Percentiles rank a stretch among this genome's conserved stretches.
These are phyloP conservation scores for Sporisorium scitamineum DNA, from an alignment of 1,284 basidiomycete species.

Conservation along the genomic window DNA sequence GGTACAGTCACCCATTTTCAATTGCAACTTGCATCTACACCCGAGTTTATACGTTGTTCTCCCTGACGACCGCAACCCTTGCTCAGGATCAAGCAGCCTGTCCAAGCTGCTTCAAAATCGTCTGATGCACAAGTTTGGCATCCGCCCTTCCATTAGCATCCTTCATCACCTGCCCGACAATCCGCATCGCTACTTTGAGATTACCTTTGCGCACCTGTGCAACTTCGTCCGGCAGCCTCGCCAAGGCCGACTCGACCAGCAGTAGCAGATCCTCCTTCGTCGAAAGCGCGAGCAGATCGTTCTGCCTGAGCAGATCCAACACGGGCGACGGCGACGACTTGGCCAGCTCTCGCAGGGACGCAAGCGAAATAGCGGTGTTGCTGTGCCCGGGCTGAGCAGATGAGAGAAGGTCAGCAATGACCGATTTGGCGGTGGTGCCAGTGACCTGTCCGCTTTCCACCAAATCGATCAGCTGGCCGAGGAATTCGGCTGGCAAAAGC, in stretches of 20 bases:
- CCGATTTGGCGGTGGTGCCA: constrained; percentile 63
- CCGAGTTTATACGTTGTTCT: background rate
- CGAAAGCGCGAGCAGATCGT: constrained; percentile 40
- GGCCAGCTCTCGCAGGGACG: constrained; percentile 3
- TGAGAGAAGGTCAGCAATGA: constrained; percentile 60
- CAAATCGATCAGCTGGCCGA: constrained; percentile 83
- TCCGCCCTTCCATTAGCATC: constrained; percentile 82
- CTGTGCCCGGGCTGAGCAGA: constrained; percentile 6
- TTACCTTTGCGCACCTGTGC: constrained; percentile 80
- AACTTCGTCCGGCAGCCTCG: constrained; percentile 78
- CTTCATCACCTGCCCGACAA: constrained; percentile 92
- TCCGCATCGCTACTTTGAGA: constrained; percentile 83
- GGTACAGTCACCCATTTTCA: background rate
- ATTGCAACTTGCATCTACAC: background rate
- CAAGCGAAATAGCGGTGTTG: constrained; percentile 7
- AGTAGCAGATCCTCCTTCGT: constrained; percentile 37
- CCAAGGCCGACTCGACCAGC: constrained; percentile 77
- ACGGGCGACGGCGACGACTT: constrained; percentile 25
- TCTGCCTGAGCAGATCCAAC: constrained; percentile 28
- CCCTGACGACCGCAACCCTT: background rate
- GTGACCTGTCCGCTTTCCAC: constrained; percentile 79
- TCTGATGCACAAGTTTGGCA: constrained; percentile 65
- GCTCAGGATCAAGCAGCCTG: constrained; percentile 10
- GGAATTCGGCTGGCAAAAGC: constrained; percentile 71
- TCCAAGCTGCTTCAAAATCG: constrained; percentile 34